Evolutionary conservation across 2,329 filamentous ascomycete genomes (phyloP), one percentile per base, ranked within the genome.

Genomic region (Xylaria sp.): DNA sequence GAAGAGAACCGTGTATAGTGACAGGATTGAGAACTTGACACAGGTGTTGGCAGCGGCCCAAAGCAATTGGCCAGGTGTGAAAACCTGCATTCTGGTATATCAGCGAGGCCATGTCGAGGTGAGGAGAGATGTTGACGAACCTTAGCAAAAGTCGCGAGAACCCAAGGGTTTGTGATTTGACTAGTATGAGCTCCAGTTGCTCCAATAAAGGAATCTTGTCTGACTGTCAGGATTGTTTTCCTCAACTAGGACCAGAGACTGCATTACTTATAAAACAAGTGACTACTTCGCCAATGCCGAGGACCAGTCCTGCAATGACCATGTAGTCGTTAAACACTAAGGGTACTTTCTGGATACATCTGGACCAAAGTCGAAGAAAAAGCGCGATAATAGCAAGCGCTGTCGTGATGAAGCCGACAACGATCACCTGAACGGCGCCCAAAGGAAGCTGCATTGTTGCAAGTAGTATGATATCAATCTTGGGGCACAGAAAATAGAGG

Each of bases 11-110:
- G n/a, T 20, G 20, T 49, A 49, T 36, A 36, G 33, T 10, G 46
- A 49, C 8, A 49, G 46, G 6, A 49, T 49, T 49, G 46, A 49
- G 18, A 49, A 20, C n/a, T 49, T 49, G 46, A 49, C 46, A 49
- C 46, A 49, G 8, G 46, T 49, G 46, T 49, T 49, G 8, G 46
- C 46, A 3, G 46, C 18, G n/a, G 46, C 46, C 46, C 46, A 49
- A 20, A 20, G 8, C 20, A 49, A 23, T 49, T 49, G 46, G 2
- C 18, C 20, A 20, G 46, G 18, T 20, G 20, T 49, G 18, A n/a
- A n/a, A 18, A 49, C n/a, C 41, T 46, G 41, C 10, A 46, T n/a
- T 46, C n/a, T 15, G 1, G 41, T n/a, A 15, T 7, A 46, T 46
- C n/a, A 10, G 33, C 33, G 33, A 36, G 33, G 33, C 33, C 33